phyloP scores from a whole-genome alignment of 2,329 filamentous ascomycete genomes.

The Aspergillus awamori region DNA sequence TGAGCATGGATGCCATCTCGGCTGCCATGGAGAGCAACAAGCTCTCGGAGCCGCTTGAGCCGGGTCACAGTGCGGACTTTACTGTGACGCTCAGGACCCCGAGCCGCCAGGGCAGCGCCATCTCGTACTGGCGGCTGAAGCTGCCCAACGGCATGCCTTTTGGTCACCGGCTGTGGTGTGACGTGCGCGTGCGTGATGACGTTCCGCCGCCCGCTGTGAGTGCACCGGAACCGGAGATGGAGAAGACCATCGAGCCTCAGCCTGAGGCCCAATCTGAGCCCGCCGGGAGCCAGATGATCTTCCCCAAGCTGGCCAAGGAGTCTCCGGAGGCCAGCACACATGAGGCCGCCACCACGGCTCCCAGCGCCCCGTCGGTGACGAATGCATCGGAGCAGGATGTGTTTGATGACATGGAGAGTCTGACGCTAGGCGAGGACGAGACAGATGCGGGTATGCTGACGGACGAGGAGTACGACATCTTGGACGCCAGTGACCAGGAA shows the following conservation, averaged over 20 bases:
- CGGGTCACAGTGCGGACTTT: slow-evolving; percentile 77
- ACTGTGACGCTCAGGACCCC: slow-evolving; percentile 84
- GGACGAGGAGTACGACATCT: slow-evolving; percentile 96
- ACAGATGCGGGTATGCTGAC: slow-evolving; percentile 80
- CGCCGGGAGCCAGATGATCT: slow-evolving; percentile 78
- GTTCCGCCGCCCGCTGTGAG: slow-evolving; percentile 12
- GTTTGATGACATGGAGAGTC: slow-evolving; percentile 61
- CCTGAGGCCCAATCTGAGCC: slow-evolving; percentile 40
- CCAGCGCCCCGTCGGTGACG: slow-evolving; percentile 40
- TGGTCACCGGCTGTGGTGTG: slow-evolving; percentile 93
- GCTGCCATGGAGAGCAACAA: slow-evolving; percentile 82
- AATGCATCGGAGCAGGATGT: slow-evolving; percentile 53
- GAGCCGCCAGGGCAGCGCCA: slow-evolving; percentile 71
- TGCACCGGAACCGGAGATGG: slow-evolving; percentile 13
- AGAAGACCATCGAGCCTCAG: slow-evolving; percentile 35
- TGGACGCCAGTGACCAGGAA: slow-evolving; percentile 93
- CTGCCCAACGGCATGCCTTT: slow-evolving; percentile 78
- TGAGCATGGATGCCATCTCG: slow-evolving; percentile 74
- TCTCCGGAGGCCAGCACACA: slow-evolving; percentile 82
- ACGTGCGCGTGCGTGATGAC: slow-evolving; percentile 67
- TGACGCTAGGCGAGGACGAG: slow-evolving; percentile 53
- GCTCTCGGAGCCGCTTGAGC: slow-evolving; percentile 67
- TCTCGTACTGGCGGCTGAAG: slow-evolving; percentile 96
- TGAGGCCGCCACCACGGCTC: slow-evolving; percentile 47
- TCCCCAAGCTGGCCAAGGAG: slow-evolving; percentile 94